Conservation (phyloP, 164 flowering plant genomes). For the Chimonanthus praecox region DNA sequence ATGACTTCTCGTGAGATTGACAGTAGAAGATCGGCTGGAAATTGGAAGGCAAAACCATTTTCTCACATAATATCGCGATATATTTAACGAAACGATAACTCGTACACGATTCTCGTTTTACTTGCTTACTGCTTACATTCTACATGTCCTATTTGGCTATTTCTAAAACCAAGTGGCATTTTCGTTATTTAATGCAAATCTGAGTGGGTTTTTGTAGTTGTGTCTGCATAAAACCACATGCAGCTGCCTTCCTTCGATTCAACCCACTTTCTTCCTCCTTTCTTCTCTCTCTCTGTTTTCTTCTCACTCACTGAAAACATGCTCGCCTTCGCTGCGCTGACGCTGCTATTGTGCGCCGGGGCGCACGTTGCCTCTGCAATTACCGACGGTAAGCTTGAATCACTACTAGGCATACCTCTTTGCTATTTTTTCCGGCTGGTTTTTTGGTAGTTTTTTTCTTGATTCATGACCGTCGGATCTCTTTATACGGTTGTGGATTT, state of each 20-base stretch:
- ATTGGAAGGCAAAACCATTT: too few species aligned
- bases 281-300: conserved; percentile 5
- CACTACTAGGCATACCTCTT: background rate
- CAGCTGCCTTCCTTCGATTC: background rate
- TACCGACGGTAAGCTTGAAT: conserved; percentile 36
- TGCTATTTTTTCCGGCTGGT: background rate
- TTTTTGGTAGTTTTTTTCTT: too few species aligned
- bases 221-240: conserved; percentile 16
- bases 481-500: too few species aligned
- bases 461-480: too few species aligned
- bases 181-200: conserved; percentile 7
- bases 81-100: too few species aligned
- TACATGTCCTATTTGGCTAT: too few species aligned
- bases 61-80: background rate
- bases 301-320: background rate
- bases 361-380: conserved; percentile 22
- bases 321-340: conserved; percentile 20
- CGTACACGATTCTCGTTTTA: too few species aligned
- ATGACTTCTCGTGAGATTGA: background rate
- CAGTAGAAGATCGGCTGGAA: background rate
- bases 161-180: conserved; percentile 8
- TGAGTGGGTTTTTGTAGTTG: background rate
- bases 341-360: conserved; percentile 32
- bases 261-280: background rate
- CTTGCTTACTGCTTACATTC: too few species aligned